Percentiles rank a stretch among this genome's conserved stretches.
Conservation (phyloP, 495 filamentous ascomycete species). For the Bryoglossum gracile region DNA sequence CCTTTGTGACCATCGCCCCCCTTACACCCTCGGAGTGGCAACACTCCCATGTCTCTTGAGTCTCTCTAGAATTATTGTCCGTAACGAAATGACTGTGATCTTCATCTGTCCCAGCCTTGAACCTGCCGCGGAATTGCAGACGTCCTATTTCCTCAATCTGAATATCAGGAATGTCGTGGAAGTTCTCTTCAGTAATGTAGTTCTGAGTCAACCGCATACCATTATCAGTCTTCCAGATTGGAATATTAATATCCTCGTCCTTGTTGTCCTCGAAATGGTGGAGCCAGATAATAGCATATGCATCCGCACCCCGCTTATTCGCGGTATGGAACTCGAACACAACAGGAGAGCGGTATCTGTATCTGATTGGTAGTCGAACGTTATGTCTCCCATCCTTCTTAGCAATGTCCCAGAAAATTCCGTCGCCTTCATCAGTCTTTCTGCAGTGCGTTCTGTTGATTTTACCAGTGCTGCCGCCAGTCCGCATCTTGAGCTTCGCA, state of each 20-base stretch:
- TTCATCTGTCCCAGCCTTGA: constrained; percentile 85
- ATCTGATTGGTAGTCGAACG: constrained; percentile 77
- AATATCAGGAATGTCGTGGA: constrained; percentile 57
- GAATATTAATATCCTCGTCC: constrained; percentile 66
- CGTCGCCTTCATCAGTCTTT: constrained; percentile 48
- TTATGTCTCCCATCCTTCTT: constrained; percentile 46
- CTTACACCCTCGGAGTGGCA: constrained; percentile 82
- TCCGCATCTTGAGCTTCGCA: constrained; percentile 66
- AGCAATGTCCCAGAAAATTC: constrained; percentile 60
- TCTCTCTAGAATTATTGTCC: constrained; percentile 85
- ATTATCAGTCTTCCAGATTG: constrained; percentile 76
- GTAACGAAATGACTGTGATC: constrained; percentile 76
- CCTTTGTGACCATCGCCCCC: constrained; percentile 52
- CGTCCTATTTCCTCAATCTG: constrained; percentile 67
- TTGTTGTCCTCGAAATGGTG: constrained; percentile 77
- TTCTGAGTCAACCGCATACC: constrained; percentile 75
- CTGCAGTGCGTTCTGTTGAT: constrained; percentile 52
- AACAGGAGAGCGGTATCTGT: constrained; percentile 79
- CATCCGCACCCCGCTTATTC: constrained; percentile 55
- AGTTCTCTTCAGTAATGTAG: constrained; percentile 73
- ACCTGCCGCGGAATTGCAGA: constrained; percentile 66
- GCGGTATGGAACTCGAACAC: constrained; percentile 76
- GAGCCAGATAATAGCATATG: constrained; percentile 79
- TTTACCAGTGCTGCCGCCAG: constrained; percentile 74
- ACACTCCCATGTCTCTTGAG: constrained; percentile 89